These are phyloP conservation scores for Draba incana DNA, from an alignment of 345 rosid species.

Conservation along the genomic window DNA sequence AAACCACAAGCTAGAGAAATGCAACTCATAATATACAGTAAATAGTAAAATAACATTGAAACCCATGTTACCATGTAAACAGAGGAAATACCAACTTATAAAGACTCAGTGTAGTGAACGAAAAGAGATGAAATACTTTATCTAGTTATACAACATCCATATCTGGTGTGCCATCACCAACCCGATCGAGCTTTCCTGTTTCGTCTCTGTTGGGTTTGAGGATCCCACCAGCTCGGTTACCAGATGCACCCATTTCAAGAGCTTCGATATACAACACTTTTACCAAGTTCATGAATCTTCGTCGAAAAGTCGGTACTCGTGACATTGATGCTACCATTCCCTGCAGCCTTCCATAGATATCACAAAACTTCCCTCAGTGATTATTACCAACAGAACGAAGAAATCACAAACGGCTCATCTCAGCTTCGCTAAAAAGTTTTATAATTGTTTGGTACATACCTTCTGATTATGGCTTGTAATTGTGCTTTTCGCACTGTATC, in stretches of 20 bases:
- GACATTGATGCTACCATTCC: slow-evolving; percentile 80
- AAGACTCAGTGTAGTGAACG: neutral
- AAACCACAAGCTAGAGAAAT: neutral
- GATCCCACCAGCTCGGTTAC: slow-evolving; percentile 50
- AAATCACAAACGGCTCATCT: no score
- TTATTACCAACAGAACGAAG: neutral
- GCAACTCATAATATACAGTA: neutral
- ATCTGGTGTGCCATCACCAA: neutral
- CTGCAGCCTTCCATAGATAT: slow-evolving; percentile 51
- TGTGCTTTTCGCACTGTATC: slow-evolving; percentile 72
- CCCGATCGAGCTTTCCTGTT: slow-evolving; percentile 19
- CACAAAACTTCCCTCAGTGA: neutral
- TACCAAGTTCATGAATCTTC: slow-evolving; percentile 66
- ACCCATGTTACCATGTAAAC: neutral
- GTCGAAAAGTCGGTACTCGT: slow-evolving; percentile 68
- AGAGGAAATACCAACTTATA: neutral
- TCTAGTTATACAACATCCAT: slow-evolving; percentile 27
- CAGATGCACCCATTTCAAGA: slow-evolving; percentile 50
- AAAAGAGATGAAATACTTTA: neutral
- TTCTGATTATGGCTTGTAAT: slow-evolving; percentile 78
- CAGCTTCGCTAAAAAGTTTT: neutral
- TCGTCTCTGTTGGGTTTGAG: slow-evolving; percentile 31
- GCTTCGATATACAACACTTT: slow-evolving; percentile 63
- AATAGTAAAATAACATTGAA: slow-evolving; percentile 3
- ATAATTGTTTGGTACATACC: slow-evolving; percentile 53